Conservation (phyloP, 225 moss, liverwort and hornwort species). For the Physcomitrellopsis africana region DNA sequence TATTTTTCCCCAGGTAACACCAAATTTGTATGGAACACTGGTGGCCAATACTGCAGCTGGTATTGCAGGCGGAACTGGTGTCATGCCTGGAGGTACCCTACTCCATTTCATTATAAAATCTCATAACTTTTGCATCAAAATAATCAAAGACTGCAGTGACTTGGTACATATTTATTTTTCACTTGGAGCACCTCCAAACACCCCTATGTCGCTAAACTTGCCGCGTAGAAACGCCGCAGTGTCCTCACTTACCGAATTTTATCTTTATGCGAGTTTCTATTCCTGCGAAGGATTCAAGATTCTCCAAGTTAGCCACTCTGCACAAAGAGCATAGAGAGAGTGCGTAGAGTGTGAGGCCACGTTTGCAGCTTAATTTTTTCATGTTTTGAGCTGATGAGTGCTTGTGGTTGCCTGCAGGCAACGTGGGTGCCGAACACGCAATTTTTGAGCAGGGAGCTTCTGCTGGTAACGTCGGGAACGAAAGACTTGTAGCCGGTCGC, state of each 20-base stretch:
- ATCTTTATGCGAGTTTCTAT: too few species aligned
- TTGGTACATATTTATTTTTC: background rate
- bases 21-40: slow-evolving; percentile 96
- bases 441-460: slow-evolving; percentile 99
- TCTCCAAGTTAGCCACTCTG: too few species aligned
- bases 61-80: slow-evolving; percentile 98
- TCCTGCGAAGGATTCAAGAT: too few species aligned
- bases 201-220: too few species aligned
- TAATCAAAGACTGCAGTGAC: background rate
- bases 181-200: too few species aligned
- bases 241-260: too few species aligned
- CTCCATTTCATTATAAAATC: background rate
- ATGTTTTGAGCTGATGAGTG: background rate
- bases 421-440: slow-evolving; percentile 93
- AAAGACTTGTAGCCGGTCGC: slow-evolving; percentile 81
- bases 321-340: too few species aligned
- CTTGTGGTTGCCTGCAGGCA: slow-evolving; percentile 57
- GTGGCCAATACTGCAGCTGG: slow-evolving; percentile 99
- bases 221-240: too few species aligned
- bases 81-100: slow-evolving; percentile 96
- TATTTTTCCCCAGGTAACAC: slow-evolving; percentile 73
- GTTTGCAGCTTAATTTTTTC: background rate
- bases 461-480: slow-evolving; percentile 98
- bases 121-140: background rate
- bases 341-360: too few species aligned